phyloP scores from a whole-genome alignment of 805 yeast genomes.

The Yarrowia hollandica region DNA sequence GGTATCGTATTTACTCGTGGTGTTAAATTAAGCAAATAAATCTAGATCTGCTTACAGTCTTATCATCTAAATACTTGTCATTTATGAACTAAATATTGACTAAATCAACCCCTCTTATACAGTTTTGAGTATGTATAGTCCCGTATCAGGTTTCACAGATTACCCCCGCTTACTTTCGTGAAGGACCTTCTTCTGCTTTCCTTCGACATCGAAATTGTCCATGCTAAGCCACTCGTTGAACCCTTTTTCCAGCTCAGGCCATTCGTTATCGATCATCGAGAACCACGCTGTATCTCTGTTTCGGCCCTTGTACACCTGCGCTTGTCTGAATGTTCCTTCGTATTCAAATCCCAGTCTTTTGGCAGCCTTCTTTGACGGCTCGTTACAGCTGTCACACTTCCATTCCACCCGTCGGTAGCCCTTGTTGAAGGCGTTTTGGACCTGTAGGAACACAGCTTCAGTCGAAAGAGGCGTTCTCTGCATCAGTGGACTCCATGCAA shows the following conservation, averaged over 20 bases:
- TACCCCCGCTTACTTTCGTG: not conserved
- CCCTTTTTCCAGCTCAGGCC: constrained; percentile 36
- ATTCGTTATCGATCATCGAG: constrained; percentile 41
- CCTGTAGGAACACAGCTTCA: constrained; percentile 41
- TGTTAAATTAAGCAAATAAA: too few species aligned
- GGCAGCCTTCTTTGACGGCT: constrained; percentile 41
- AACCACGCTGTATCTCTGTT: constrained; percentile 42
- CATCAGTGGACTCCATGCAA: constrained; percentile 30
- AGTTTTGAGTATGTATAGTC: too few species aligned
- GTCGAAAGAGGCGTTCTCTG: constrained; percentile 40
- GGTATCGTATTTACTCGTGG: too few species aligned
- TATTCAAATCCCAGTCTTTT: constrained; percentile 40
- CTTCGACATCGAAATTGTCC: constrained; percentile 36
- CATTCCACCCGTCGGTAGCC: constrained; percentile 43
- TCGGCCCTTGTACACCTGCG: constrained; percentile 38
- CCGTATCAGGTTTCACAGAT: too few species aligned
- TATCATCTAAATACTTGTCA: too few species aligned
- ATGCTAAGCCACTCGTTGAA: constrained; percentile 38
- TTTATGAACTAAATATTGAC: too few species aligned
- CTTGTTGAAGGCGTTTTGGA: constrained; percentile 38
- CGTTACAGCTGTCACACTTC: constrained; percentile 42
- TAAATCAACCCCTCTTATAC: too few species aligned
- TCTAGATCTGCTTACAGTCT: too few species aligned
- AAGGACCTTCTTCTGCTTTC: constrained; percentile 37
- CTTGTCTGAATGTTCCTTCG: constrained; percentile 42